Evolutionary conservation across 257 asterid species (phyloP), one percentile per base, ranked within the genome.

Genomic region (Solanum virginianum): DNA sequence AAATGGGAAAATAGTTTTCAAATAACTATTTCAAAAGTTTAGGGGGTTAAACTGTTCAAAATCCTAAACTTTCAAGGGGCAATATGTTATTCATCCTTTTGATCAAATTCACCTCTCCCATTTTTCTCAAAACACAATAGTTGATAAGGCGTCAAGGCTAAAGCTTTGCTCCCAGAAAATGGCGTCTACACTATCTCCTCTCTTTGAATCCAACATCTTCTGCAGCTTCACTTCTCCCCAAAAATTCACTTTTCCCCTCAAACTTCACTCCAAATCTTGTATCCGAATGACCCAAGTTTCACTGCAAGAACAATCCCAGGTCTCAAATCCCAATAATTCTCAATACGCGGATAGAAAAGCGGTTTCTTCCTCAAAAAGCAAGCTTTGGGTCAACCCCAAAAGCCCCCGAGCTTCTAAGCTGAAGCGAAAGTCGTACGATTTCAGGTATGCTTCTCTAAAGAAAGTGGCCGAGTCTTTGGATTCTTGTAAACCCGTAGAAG

Each of bases 331-430:
- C 11, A 71, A 80, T 81, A 87, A 63, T 77, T 85, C 92, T 11
- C 83, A 87, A 71, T 29, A 20, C 87, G 86, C 92, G 15, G 12
- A 29, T 66, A 66, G 32, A 24, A 89, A 87, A 47, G 4, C 87
- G 17, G 22, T 6, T 1, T 66, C 94, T 74, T 87, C 89, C 2
- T 69, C 97, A 17, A 94, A 93, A 69, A 83, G 91, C 70, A 70
- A 75, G 41, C 60, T 59, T 29, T 97, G 98, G 99, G 92, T 97
- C 85, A 95, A 97, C 72, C 99, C 98, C 72, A 93, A 88, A 55
- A 94, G 94, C 90, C 89, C 95, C 79, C 84, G 88, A 54, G 98
- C 98, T 59, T 82, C 92, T 4, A 88, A 91, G 66, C 88, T 97
- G 20, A 86, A 91, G 87, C 86, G 87, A 22, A 89, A 84, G 16